phyloP scores from a whole-genome alignment of 495 filamentous ascomycete genomes.

The Hyphodiscus hymeniophilus region DNA sequence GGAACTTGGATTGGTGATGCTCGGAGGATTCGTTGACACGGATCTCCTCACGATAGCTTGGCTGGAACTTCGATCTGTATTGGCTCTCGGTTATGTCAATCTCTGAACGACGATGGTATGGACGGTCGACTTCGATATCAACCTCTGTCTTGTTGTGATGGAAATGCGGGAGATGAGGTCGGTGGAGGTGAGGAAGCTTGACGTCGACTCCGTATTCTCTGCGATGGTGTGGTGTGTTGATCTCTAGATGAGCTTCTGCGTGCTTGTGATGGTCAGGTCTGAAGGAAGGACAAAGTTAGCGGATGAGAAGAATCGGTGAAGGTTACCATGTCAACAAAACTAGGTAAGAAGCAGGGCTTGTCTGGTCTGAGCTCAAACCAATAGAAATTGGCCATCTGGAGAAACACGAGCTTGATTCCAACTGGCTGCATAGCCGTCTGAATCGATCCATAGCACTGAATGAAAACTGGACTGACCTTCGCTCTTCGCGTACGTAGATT shows the following conservation, averaged over 20 bases:
- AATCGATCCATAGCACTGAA: conserved; percentile 1
- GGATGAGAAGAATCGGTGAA: conserved; percentile 16
- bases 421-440: neutral
- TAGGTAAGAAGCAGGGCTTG: conserved; percentile 17
- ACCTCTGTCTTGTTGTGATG: too few species aligned
- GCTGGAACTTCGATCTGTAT: conserved; percentile 71
- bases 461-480: conserved; percentile 29
- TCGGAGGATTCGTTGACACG: conserved; percentile 15
- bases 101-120: conserved; percentile 36
- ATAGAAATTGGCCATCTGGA: neutral
- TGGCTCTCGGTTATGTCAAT: conserved; percentile 81
- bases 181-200: conserved; percentile 38
- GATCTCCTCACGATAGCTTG: conserved; percentile 53
- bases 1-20: conserved; percentile 30
- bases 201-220: conserved; percentile 30
- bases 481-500: conserved; percentile 43
- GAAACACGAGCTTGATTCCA: neutral
- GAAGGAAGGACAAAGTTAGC: conserved; percentile 28
- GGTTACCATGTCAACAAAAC: conserved; percentile 26
- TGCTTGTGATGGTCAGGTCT: conserved; percentile 41
- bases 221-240: conserved; percentile 37
- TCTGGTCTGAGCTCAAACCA: conserved; percentile 2
- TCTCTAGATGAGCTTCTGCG: conserved; percentile 57
- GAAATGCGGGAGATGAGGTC: too few species aligned
- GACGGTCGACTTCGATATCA: conserved; percentile 26